Base-by-base conservation (phyloP, 1,284 basidiomycete species). In the Cutaneotrichosporon sp. region DNA sequence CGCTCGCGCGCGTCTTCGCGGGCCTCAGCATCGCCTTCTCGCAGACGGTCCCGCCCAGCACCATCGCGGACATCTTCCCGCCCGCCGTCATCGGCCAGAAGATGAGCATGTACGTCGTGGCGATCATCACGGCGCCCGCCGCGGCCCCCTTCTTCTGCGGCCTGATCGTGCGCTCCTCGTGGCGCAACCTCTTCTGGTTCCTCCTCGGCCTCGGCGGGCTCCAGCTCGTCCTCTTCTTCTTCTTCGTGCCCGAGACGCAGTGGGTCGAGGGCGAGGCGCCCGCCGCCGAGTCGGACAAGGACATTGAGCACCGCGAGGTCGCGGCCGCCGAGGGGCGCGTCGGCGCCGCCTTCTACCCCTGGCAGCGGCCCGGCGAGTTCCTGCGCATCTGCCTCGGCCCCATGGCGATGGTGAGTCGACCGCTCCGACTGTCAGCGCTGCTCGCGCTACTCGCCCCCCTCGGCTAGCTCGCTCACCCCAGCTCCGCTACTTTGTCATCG, bases 231-330 rank as follows among this genome's bases (percentile, higher is more conserved):
- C 49, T 65, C 24, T 42, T 56, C 29, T 62, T 74, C 56, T 67
- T 77, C 57, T 63, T 79, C 56, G 71, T 76, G 4, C 77, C 77
- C 14, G 78, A 80, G 59, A 80, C 79, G 1, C 67, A 72, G 31
- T 79, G 76, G 74, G 16, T 36, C 8, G 55, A 56, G 16, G 55
- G 20, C 2, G 14, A 20, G 5, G 16, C 20, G 14, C 22, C 55
- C 3, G 8, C 9, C 9, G 25, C 49, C 16, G 49, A 33, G 10
- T n/a, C n/a, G n/a, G 25, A 31, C 43, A 34, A 34, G 25, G 22
- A 58, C n/a, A 8, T 14, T 14, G 57, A 20, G 24, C 22, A 27
- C 4, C 5, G 9, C 14, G 29, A 56, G 7, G 9, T 4, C 18
- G 16, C 42, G 1, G 16, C 43, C 5, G 20, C 54, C 2, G 18